phyloP scores from a whole-genome alignment of 306 rosid genomes.

The Cotoneaster glaucophyllus region DNA sequence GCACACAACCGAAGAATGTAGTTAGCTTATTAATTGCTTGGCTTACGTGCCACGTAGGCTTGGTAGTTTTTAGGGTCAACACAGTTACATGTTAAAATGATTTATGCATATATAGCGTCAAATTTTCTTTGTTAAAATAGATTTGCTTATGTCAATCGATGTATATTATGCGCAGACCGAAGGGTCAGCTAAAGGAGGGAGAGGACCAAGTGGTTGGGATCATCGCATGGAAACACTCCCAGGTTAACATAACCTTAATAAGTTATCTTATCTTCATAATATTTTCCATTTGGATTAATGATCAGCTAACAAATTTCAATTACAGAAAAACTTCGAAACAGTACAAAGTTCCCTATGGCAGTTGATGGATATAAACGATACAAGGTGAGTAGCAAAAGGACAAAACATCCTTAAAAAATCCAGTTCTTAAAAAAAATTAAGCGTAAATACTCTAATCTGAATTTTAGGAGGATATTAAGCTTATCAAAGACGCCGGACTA shows the following conservation, averaged over 20 bases:
- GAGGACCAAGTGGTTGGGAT: slow-evolving; percentile 13
- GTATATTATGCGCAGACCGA: not conserved
- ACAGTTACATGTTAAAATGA: not conserved
- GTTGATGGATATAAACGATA: slow-evolving; percentile 15
- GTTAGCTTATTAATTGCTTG: too few species aligned
- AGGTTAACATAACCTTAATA: not conserved
- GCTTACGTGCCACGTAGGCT: too few species aligned
- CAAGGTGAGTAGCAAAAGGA: not conserved
- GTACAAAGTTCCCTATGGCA: not conserved
- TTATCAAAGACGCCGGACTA: slow-evolving; percentile 21
- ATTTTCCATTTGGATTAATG: not conserved
- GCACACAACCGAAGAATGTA: too few species aligned
- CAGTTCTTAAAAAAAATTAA: too few species aligned
- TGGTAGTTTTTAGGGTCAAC: too few species aligned
- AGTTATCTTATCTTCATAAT: not conserved
- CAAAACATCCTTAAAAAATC: not conserved
- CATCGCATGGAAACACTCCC: slow-evolving; percentile 2
- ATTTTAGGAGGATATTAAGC: slow-evolving; percentile 27
- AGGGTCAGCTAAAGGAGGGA: slow-evolving; percentile 10
- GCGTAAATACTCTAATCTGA: too few species aligned
- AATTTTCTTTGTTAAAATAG: too few species aligned
- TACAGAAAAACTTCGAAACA: not conserved
- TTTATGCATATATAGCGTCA: too few species aligned
- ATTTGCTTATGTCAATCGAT: not conserved
- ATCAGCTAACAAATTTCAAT: not conserved